These are phyloP conservation scores for Gossypium anomalum DNA, from an alignment of 345 rosid species.

Conservation along the genomic window DNA sequence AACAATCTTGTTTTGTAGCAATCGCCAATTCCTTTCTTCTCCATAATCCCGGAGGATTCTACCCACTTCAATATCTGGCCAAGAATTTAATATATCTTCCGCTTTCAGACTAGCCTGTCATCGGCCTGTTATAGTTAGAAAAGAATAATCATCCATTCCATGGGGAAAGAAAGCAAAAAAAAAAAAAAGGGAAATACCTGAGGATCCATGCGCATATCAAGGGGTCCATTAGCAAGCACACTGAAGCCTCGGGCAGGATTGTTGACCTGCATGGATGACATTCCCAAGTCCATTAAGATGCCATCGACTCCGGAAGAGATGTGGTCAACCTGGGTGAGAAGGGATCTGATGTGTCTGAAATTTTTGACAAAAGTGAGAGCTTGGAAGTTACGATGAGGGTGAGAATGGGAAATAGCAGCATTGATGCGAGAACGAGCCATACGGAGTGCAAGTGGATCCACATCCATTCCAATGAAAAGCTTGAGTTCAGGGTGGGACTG, in stretches of 20 bases:
- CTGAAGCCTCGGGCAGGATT: constrained; percentile 88
- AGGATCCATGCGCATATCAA: constrained; percentile 98
- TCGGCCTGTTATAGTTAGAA: constrained; percentile 30
- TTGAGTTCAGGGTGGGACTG: constrained; percentile 60
- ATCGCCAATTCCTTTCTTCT: constrained; percentile 79
- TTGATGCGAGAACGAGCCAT: constrained; percentile 47
- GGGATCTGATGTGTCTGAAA: constrained; percentile 53
- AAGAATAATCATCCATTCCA: background rate
- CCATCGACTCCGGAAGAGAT: constrained; percentile 63
- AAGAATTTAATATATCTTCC: constrained; percentile 72
- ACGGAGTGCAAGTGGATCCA: constrained; percentile 74
- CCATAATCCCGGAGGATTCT: constrained; percentile 73
- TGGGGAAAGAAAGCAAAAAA: background rate
- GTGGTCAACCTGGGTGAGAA: constrained; percentile 37
- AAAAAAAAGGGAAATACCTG: constrained; percentile 34
- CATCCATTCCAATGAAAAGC: constrained; percentile 75
- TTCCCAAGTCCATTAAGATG: constrained; percentile 92
- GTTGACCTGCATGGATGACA: constrained; percentile 99
- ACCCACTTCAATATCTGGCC: constrained; percentile 84
- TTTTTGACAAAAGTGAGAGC: constrained; percentile 47
- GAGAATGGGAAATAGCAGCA: constrained; percentile 27
- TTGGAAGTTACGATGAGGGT: constrained; percentile 39
- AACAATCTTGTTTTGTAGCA: constrained; percentile 61
- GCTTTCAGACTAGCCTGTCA: constrained; percentile 76
- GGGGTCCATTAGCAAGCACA: constrained; percentile 77